These are phyloP conservation scores for Candida freyschussii DNA, from an alignment of 1,139 yeast species.

Conservation along the genomic window DNA sequence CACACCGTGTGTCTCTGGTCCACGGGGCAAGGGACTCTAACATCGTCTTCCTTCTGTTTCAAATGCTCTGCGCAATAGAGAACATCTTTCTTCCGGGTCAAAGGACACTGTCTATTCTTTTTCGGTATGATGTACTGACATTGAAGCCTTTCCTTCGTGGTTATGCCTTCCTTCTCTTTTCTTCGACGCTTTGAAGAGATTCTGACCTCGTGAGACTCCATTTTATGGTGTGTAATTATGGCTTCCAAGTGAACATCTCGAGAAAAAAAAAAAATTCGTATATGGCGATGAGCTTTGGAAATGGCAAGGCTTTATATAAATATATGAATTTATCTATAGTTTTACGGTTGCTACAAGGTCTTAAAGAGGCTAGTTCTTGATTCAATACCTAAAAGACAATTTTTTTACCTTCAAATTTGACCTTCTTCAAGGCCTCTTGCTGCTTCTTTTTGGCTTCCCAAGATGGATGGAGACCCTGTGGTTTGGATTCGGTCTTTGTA, in stretches of 20 bases:
- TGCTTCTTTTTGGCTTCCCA: slow-evolving; percentile 85
- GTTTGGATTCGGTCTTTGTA: slow-evolving; percentile 15
- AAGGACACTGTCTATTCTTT: slow-evolving; percentile 53
- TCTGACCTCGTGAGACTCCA: too few relatives aligned
- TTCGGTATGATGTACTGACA: slow-evolving; percentile 46
- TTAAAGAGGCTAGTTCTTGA: too few relatives aligned
- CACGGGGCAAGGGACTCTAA: slow-evolving; percentile 69
- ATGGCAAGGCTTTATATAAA: too few relatives aligned
- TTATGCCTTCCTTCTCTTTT: slow-evolving; percentile 10
- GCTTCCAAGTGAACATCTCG: too few relatives aligned
- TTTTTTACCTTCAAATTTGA: slow-evolving; percentile 80
- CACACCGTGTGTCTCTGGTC: slow-evolving; percentile 75
- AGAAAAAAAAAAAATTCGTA: too few relatives aligned
- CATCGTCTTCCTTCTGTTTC: slow-evolving; percentile 26
- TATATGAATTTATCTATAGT: too few relatives aligned
- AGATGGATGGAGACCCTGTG: slow-evolving; percentile 69
- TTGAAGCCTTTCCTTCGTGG: slow-evolving; percentile 28
- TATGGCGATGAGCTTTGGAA: too few relatives aligned
- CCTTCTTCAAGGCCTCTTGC: slow-evolving; percentile 59
- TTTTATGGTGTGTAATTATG: too few relatives aligned
- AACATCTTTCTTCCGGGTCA: slow-evolving; percentile 50
- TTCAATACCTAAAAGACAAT: slow-evolving; percentile 54
- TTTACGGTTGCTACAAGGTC: too few relatives aligned
- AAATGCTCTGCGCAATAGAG: slow-evolving; percentile 63
- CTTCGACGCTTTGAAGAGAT: slow-evolving; percentile 19